A percentile compares a stretch with the other conserved stretches of the same genome.
Conservation (phyloP, 192 early-diverging fungal species). For the Coemansia sp. region DNA sequence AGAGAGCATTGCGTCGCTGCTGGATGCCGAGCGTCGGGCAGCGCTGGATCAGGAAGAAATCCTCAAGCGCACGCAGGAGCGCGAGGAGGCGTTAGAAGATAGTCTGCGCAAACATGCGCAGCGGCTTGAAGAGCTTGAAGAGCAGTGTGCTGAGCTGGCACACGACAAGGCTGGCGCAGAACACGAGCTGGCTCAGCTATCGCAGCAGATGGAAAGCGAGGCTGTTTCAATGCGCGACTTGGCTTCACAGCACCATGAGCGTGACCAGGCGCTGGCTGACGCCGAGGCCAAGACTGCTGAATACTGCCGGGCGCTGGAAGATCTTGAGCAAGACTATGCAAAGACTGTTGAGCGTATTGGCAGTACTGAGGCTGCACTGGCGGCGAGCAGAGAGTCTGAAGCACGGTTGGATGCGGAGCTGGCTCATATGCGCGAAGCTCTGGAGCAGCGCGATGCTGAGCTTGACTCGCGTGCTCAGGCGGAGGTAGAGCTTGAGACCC, state of each 20-base stretch:
- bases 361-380: constrained; percentile 27
- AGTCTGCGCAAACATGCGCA: constrained; percentile 61
- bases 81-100: constrained; percentile 65
- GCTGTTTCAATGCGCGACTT: constrained; percentile 55
- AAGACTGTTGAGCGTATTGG: constrained; percentile 24
- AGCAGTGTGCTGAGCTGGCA: constrained; percentile 59
- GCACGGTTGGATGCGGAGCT: constrained; percentile 27
- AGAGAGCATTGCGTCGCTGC: constrained; percentile 63
- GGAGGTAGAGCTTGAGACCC: constrained; percentile 20
- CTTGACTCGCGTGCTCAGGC: constrained; percentile 15
- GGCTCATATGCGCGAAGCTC: constrained; percentile 14
- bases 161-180: constrained; percentile 38
- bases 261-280: constrained; percentile 60
- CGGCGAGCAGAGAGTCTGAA: constrained; percentile 17
- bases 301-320: constrained; percentile 36
- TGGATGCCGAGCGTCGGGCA: constrained; percentile 72
- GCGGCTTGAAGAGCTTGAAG: constrained; percentile 68
- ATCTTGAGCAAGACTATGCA: constrained; percentile 25
- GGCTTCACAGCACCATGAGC: constrained; percentile 58
- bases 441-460: constrained; percentile 27
- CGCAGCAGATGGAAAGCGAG: constrained; percentile 66
- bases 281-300: constrained; percentile 59
- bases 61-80: constrained; percentile 75
- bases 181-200: constrained; percentile 17
- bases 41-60: constrained; percentile 84